Percentiles rank a stretch among this genome's conserved stretches.
Conservation (phyloP, 2,329 filamentous ascomycete species). For the Trichophyton simii region DNA sequence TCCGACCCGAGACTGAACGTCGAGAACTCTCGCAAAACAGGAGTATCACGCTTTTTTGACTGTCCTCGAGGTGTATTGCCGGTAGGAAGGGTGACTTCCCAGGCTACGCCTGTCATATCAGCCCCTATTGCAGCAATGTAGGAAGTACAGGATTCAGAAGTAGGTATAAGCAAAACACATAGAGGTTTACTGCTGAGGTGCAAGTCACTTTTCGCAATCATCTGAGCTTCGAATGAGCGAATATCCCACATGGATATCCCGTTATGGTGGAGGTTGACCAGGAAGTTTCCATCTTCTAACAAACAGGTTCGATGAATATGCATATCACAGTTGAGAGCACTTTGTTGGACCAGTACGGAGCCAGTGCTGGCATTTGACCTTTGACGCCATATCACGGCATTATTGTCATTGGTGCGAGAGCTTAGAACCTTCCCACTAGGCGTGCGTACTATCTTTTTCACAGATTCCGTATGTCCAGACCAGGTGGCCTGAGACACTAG, state of each 20-base stretch:
- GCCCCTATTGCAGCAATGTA: slow-evolving; percentile 77
- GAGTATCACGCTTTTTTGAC: slow-evolving; percentile 24
- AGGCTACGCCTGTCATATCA: slow-evolving; percentile 64
- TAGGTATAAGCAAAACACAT: slow-evolving; percentile 61
- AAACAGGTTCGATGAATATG: slow-evolving; percentile 73
- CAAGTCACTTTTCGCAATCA: slow-evolving; percentile 50
- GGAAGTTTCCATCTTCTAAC: slow-evolving; percentile 61
- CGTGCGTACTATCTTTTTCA: slow-evolving; percentile 79
- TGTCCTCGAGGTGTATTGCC: slow-evolving; percentile 19
- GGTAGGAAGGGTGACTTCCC: slow-evolving; percentile 57
- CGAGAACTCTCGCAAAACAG: slow-evolving; percentile 53
- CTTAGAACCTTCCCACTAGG: slow-evolving; percentile 68
- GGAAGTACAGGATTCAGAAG: slow-evolving; percentile 41
- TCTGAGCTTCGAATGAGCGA: slow-evolving; percentile 43
- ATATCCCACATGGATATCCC: slow-evolving; percentile 71
- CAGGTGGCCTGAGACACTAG: slow-evolving; percentile 54
- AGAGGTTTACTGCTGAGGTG: slow-evolving; percentile 56
- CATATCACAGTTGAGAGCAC: slow-evolving; percentile 52
- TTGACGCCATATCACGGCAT: slow-evolving; percentile 75
- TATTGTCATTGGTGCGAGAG: slow-evolving; percentile 64
- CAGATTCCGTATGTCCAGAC: slow-evolving; percentile 69
- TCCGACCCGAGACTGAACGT: slow-evolving; percentile 52
- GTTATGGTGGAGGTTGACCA: slow-evolving; percentile 64
- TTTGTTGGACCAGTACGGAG: slow-evolving; percentile 52
- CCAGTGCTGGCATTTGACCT: slow-evolving; percentile 37